phyloP scores from a whole-genome alignment of 2,329 filamentous ascomycete genomes.

The Pleoardoris graminearum region DNA sequence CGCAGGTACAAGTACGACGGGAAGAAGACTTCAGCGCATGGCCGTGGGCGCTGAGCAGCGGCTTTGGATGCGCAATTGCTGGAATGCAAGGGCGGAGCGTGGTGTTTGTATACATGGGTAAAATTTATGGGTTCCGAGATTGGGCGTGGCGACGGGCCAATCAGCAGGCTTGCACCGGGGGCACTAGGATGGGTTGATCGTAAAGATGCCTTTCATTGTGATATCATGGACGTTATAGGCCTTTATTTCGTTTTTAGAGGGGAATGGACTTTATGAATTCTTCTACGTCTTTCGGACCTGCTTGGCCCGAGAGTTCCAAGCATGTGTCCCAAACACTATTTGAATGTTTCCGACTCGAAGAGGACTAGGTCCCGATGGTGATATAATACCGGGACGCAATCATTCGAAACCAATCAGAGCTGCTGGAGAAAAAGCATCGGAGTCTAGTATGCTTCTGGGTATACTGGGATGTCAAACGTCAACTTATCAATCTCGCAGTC shows the following conservation, averaged over 20 bases:
- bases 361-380: conserved; percentile 3
- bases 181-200: not conserved
- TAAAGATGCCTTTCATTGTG: not conserved
- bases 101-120: conserved; percentile 8
- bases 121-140: conserved; percentile 5
- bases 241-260: not conserved
- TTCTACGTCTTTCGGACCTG: not conserved
- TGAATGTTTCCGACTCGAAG: not conserved
- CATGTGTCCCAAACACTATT: not conserved
- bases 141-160: conserved; percentile 1
- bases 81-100: not conserved
- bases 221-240: not conserved
- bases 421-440: not conserved
- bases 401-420: not conserved
- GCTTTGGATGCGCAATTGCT: not conserved
- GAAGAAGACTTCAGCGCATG: conserved; percentile 3
- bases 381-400: not conserved
- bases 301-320: no score
- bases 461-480: no score
- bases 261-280: not conserved
- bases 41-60: conserved; percentile 3
- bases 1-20: not conserved
- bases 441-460: conserved; percentile 5
- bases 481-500: no score
- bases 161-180: not conserved